Base-by-base conservation (phyloP, 805 yeast species). In the Lipomyces yamadae region DNA sequence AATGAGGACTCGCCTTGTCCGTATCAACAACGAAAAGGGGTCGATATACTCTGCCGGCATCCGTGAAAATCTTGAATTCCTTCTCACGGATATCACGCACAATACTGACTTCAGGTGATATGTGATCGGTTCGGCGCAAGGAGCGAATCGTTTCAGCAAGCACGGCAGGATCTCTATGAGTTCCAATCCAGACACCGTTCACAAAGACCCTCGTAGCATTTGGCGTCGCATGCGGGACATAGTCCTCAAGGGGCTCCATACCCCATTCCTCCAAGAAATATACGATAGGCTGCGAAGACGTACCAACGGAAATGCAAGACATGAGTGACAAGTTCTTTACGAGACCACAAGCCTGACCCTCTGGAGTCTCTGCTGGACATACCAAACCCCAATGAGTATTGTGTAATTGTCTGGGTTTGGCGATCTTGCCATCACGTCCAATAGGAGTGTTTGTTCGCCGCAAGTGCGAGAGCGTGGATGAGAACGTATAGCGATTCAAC, bases 331-430 rank as follows among this genome's bases (percentile, higher is more conserved):
- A 83, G 80, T 95, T 95, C 83, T 95, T 95, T 63, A 95, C 99
- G 79, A 95, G 84, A 76, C 99, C 99, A 90, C 99, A 95, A 45
- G 99, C 99, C 82, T 95, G 99, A 76, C 99, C 99, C 83, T 95
- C 99, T 2, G 99, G 99, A 18, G 99, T 95, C 80, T 95, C 99
- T 32, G 99, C 99, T 61, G 99, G 99, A 81, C 99, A 95, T 56
- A 95, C 98, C 74, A 95, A 85, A 76, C 99, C 99, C 99, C 99
- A 95, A 81, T 95, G 99, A 37, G 99, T 95, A 79, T 95, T 95
- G 82, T 95, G 99, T 76, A 95, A 85, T 82, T 95, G 99, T 83
- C 99, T 93, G 58, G 99, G 99, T 76, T 95, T 92, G 58, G 99
- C 99, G 72, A 95, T 85, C 80, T 95, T 95, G 83, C 99, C 99